A percentile compares a stretch with the other conserved stretches of the same genome.
Conservation (phyloP, 345 rosid genomes). For the Linum lewisii region DNA sequence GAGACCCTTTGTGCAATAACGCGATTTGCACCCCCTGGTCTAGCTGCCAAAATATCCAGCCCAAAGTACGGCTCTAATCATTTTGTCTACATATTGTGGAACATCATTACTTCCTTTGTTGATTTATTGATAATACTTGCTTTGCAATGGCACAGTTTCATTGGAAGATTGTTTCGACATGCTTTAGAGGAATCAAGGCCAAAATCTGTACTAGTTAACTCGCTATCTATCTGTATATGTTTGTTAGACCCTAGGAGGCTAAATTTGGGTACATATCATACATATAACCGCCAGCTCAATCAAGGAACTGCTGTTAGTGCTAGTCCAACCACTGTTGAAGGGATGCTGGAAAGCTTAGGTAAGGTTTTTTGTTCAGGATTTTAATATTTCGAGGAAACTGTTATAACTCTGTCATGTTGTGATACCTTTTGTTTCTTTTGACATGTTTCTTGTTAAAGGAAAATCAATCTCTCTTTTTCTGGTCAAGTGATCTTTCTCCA, state of each 20-base stretch:
- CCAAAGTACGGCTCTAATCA: slow-evolving; percentile 37
- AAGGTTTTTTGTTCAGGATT: slow-evolving; percentile 9
- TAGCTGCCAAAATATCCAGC: slow-evolving; percentile 67
- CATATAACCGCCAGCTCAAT: slow-evolving; percentile 49
- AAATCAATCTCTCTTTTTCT: background rate
- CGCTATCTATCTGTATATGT: slow-evolving; percentile 78
- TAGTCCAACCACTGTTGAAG: slow-evolving; percentile 67
- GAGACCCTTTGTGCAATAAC: slow-evolving; percentile 83
- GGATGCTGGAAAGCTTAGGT: slow-evolving; percentile 91
- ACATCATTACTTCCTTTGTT: slow-evolving; percentile 4
- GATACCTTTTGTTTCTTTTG: background rate
- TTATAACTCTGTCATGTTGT: background rate
- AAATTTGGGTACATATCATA: slow-evolving; percentile 51
- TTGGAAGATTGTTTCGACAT: slow-evolving; percentile 66
- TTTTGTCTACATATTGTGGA: background rate
- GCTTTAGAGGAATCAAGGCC: slow-evolving; percentile 84
- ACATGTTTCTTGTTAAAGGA: background rate
- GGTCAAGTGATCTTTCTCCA: background rate
- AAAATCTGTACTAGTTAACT: slow-evolving; percentile 80
- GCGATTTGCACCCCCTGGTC: slow-evolving; percentile 73
- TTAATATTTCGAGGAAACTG: background rate
- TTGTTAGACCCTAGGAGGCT: slow-evolving; percentile 82
- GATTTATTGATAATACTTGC: slow-evolving; percentile 7
- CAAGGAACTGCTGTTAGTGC: slow-evolving; percentile 46
- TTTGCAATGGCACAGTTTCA: slow-evolving; percentile 43